Base-by-base conservation (phyloP, 352 stramenopile genomes). In the Achlya hypogyna region DNA sequence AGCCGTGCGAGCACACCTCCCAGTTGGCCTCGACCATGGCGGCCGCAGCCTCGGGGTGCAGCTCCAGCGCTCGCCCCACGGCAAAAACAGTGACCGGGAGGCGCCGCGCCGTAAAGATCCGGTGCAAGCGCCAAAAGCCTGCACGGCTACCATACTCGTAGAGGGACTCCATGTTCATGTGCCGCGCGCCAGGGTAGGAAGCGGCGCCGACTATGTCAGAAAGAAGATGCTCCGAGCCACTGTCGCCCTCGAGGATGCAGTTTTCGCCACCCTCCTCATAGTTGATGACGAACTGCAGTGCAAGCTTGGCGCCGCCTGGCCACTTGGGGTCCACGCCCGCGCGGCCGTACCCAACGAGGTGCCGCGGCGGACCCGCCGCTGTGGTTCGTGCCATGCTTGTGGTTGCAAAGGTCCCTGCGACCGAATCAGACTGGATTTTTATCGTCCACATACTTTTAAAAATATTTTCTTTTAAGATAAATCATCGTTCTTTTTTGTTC, bases 191-290 rank as follows among this genome's bases (percentile, higher is more conserved):
- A 42, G 77, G 45, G 62, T 89, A 91, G 12, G 91, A 78, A 27
- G 70, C 20, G 4, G 86, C 87, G 27, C 86, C 90, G 32, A 97
- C 88, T 62, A 98, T 97, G 69, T 98, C 94, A 18, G 85, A 93
- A 35, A 98, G 78, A 35, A 98, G 73, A 71, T 97, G 84, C 78
- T 98, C 92, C 25, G 83, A 96, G 59, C 82, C 79, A 9, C 45
- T 54, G 72, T 98, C 92, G 2, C 91, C 91, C 71, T 98, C 84
- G 20, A 98, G 77, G 23, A 96, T 70, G 65, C 90, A 97, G 73
- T 91, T 97, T 72, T 98, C 95, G 40, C 91, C 91, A 43, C 95
- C 95, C 74, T 98, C 95, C 77, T 98, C 93, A 75, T 98, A 98
- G 78, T 98, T 98, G 66, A 98, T 87, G 6, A 98, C 95, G 69